These are phyloP conservation scores for Volutella citrinella DNA, from an alignment of 2,329 filamentous ascomycete genomes.

Conservation along the genomic window DNA sequence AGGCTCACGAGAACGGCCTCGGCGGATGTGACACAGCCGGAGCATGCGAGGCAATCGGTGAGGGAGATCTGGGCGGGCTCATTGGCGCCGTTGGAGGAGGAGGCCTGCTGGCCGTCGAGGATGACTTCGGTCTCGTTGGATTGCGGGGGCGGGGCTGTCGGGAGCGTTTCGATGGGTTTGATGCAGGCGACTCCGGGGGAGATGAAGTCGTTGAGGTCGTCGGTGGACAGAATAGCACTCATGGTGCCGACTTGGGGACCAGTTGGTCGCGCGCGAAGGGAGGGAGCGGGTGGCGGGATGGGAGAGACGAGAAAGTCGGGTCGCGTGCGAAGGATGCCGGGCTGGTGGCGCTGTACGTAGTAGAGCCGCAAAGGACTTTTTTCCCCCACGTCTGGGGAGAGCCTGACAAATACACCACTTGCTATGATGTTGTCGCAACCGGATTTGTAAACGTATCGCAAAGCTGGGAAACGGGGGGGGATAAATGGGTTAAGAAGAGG, in stretches of 20 bases:
- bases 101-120: constrained; percentile 74
- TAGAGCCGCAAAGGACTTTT: too few species aligned
- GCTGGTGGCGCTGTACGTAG: too few species aligned
- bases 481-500: too few species aligned
- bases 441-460: too few species aligned
- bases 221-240: constrained; percentile 95
- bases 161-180: constrained; percentile 92
- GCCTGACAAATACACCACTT: too few species aligned
- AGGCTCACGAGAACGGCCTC: constrained; percentile 95
- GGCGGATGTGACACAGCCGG: constrained; percentile 94
- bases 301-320: neutral
- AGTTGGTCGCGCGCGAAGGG: too few species aligned
- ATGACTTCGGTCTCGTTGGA: constrained; percentile 76
- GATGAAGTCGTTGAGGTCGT: constrained; percentile 99
- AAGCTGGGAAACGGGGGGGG: too few species aligned
- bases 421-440: too few species aligned
- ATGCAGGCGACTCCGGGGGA: constrained; percentile 96
- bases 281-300: constrained; percentile 7
- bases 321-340: too few species aligned
- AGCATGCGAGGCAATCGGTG: constrained; percentile 95
- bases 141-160: constrained; percentile 45
- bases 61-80: constrained; percentile 88
- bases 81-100: constrained; percentile 50
- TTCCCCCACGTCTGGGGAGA: too few species aligned
- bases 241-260: constrained; percentile 57